Evolutionary conservation across 2,329 filamentous ascomycete species (phyloP), one percentile per base, ranked within the genome.

Genomic region (Aspergillus alliaceus): DNA sequence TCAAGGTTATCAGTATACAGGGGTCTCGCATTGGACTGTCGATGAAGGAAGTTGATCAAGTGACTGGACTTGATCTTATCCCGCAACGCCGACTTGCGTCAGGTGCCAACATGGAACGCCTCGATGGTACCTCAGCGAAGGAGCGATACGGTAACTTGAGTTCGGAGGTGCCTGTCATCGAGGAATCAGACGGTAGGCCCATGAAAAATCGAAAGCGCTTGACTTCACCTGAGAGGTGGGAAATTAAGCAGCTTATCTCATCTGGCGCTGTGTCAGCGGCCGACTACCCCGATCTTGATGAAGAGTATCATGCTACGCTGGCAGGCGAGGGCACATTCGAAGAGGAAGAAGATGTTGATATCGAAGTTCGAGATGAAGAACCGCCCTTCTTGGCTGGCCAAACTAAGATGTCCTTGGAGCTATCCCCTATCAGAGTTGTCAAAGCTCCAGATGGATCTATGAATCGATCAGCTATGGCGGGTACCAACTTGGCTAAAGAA

Each of bases 391-490:
- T 99, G 61, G 90, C 91, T 15, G 95, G 95, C 4, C 96, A 99
- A 73, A 99, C 95, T 0, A 97, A 97, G 70, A 93, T 96, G 71
- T 96, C 92, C 9, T 81, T 99, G 8, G 95, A 99, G 69, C 79
- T 99, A 4, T 97, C 93, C 2, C 95, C 95, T 0, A 99, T 99
- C 60, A 85, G 96, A 62, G 93, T 99, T 22, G 91, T 99, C 66
- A 98, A 98, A 75, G 95, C 95, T 1, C 96, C 95, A 0, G 95
- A 99, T 74, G 95, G 95, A n/a, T 98, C 93, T 4, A 87, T 99
- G 75, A 99, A 99, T 72, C 85, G 95, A 68, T 91, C 96, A 48
- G 96, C 96, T 15, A 96, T 98, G 90, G 88, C 93, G 8, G 93
- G 95, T 44, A 93, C 93, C 15, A 84, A 87, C 4, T 77, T 99